Percentiles rank a stretch among this genome's conserved stretches.
Conservation (phyloP, 2,329 filamentous ascomycete genomes). For the Zelopaecilomyces penicillatus region DNA sequence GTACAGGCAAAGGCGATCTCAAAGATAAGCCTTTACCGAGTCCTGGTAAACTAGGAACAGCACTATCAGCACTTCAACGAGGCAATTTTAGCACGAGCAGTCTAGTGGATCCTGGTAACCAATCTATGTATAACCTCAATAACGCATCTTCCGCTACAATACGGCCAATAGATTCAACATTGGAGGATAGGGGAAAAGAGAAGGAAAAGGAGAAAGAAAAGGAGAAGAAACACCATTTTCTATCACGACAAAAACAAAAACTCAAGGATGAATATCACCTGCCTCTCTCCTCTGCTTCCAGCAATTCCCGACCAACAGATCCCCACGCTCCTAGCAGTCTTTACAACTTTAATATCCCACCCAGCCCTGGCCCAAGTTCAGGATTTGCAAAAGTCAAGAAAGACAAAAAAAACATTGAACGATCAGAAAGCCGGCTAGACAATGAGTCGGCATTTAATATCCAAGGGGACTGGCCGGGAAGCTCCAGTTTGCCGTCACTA, state of each 20-base stretch:
- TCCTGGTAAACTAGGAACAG: conserved; percentile 61
- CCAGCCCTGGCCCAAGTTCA: conserved; percentile 58
- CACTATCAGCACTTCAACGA: conserved; percentile 56
- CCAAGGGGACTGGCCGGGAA: conserved; percentile 43
- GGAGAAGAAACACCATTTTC: conserved; percentile 70
- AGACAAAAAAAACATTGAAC: conserved; percentile 74
- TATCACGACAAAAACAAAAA: conserved; percentile 73
- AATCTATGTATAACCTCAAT: conserved; percentile 63
- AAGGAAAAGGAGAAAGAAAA: conserved; percentile 59
- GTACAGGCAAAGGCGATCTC: conserved; percentile 53
- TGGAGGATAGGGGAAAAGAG: conserved; percentile 39
- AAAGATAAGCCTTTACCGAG: conserved; percentile 63
- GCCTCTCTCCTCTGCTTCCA: conserved; percentile 65
- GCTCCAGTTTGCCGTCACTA: conserved; percentile 42
- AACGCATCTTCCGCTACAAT: conserved; percentile 73
- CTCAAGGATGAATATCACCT: conserved; percentile 66
- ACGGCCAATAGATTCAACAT: conserved; percentile 49
- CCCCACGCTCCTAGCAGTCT: conserved; percentile 66
- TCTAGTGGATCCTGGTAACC: conserved; percentile 51
- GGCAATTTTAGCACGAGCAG: conserved; percentile 65
- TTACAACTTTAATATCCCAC: conserved; percentile 69
- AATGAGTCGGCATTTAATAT: conserved; percentile 39
- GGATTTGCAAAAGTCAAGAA: conserved; percentile 77
- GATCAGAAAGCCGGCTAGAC: conserved; percentile 43
- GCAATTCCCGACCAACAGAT: conserved; percentile 68